Conservation (phyloP, 331 rosid genomes). For the Spiraea crenata region DNA sequence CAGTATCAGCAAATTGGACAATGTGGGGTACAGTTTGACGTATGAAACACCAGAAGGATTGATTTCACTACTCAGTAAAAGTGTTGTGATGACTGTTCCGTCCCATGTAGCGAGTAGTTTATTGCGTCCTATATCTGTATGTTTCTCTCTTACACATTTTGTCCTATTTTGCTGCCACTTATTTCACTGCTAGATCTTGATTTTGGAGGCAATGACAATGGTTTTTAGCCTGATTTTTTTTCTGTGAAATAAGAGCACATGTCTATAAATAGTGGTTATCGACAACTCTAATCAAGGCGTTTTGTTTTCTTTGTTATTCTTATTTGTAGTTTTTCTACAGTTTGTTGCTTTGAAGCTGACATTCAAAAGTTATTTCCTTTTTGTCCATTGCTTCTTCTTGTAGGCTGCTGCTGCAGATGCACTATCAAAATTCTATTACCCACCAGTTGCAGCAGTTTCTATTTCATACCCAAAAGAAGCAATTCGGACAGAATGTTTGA, state of each 20-base stretch:
- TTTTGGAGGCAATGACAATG: neutral
- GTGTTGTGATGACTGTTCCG: conserved; percentile 90
- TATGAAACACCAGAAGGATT: conserved; percentile 90
- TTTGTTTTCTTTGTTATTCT: neutral
- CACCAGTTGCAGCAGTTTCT: conserved; percentile 97
- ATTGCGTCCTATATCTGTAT: conserved; percentile 79
- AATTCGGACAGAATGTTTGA: conserved; percentile 73
- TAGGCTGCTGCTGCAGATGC: conserved; percentile 88
- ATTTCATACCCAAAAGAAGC: conserved; percentile 95
- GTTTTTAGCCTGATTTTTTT: neutral
- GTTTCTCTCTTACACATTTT: conserved; percentile 33
- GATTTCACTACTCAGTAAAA: conserved; percentile 63
- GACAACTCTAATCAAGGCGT: neutral
- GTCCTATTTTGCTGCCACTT: neutral
- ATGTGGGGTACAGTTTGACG: conserved; percentile 66
- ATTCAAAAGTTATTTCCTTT: conserved; percentile 20
- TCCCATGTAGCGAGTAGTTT: conserved; percentile 76
- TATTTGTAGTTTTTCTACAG: neutral
- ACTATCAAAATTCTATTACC: conserved; percentile 80
- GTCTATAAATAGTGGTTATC: neutral
- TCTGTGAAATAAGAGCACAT: neutral
- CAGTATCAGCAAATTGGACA: conserved; percentile 62
- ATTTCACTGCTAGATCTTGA: conserved; percentile 2
- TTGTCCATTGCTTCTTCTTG: conserved; percentile 18
- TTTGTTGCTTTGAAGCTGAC: conserved; percentile 8